Evolutionary conservation across 208 protist species (phyloP).

Genomic region (Trypanosoma melophagium): DNA sequence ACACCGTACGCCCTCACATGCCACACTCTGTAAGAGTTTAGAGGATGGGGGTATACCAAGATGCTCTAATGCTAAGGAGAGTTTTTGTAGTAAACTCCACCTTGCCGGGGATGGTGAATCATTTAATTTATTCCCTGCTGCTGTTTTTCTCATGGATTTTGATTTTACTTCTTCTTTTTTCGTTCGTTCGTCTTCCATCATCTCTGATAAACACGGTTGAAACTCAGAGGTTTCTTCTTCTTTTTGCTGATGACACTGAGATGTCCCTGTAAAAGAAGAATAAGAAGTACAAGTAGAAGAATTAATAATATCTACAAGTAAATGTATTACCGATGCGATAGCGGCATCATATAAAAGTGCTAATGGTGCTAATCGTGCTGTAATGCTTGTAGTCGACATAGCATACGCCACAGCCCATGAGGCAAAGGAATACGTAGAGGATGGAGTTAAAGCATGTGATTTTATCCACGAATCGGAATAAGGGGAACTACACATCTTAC

Average conservation of each 20-base stretch:
- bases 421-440: conserved; percentile 3
- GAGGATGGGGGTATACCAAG: conserved; percentile 16
- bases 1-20: not conserved
- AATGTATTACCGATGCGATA: conserved; percentile 1
- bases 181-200: too few species aligned
- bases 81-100: conserved; percentile 12
- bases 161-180: too few species aligned
- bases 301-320: conserved; percentile 6
- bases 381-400: not conserved
- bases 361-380: not conserved
- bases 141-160: too few species aligned
- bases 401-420: not conserved
- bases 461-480: not conserved
- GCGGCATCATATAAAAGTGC: conserved; percentile 4
- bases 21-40: not conserved
- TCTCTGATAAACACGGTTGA: too few species aligned
- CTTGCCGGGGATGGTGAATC: not conserved
- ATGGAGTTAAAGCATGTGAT: conserved; percentile 11
- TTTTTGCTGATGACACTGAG: too few species aligned
- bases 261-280: too few species aligned
- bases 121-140: too few species aligned
- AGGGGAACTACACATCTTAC: not conserved
- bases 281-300: too few species aligned
- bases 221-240: too few species aligned
- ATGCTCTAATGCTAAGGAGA: conserved; percentile 8